These are phyloP conservation scores for Pulveroboletus sp. DNA, from an alignment of 768 basidiomycete genomes.

Conservation along the genomic window DNA sequence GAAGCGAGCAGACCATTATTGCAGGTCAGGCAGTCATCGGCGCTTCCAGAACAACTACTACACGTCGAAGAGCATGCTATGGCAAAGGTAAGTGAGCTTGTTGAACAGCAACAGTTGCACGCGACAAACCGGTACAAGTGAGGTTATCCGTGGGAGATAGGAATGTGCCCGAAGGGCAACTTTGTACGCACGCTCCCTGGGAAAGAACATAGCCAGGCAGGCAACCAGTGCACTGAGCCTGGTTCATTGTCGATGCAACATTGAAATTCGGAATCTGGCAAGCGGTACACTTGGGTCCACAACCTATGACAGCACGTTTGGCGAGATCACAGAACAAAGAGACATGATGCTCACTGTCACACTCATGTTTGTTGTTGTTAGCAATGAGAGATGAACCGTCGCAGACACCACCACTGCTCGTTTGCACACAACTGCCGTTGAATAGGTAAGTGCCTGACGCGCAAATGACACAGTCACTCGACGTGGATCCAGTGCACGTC, in stretches of 20 bases:
- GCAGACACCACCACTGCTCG: slow-evolving; percentile 69
- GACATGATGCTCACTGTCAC: slow-evolving; percentile 53
- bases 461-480: slow-evolving; percentile 70
- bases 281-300: slow-evolving; percentile 76
- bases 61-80: slow-evolving; percentile 72
- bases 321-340: not conserved
- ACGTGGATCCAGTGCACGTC: slow-evolving; percentile 65
- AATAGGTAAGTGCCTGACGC: slow-evolving; percentile 55
- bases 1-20: slow-evolving; percentile 60
- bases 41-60: slow-evolving; percentile 59
- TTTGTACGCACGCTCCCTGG: slow-evolving; percentile 61
- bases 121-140: slow-evolving; percentile 64
- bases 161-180: slow-evolving; percentile 72
- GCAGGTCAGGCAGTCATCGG: slow-evolving; percentile 74
- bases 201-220: slow-evolving; percentile 72
- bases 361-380: slow-evolving; percentile 78
- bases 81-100: slow-evolving; percentile 7
- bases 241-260: slow-evolving; percentile 56
- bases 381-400: slow-evolving; percentile 64
- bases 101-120: not conserved
- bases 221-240: slow-evolving; percentile 74
- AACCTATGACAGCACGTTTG: slow-evolving; percentile 42
- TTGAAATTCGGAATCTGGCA: slow-evolving; percentile 74
- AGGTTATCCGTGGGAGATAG: slow-evolving; percentile 65
- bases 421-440: slow-evolving; percentile 65